These are phyloP conservation scores for Coelastrella sp. DNA, from an alignment of 139 green algal genomes.

Conservation along the genomic window DNA sequence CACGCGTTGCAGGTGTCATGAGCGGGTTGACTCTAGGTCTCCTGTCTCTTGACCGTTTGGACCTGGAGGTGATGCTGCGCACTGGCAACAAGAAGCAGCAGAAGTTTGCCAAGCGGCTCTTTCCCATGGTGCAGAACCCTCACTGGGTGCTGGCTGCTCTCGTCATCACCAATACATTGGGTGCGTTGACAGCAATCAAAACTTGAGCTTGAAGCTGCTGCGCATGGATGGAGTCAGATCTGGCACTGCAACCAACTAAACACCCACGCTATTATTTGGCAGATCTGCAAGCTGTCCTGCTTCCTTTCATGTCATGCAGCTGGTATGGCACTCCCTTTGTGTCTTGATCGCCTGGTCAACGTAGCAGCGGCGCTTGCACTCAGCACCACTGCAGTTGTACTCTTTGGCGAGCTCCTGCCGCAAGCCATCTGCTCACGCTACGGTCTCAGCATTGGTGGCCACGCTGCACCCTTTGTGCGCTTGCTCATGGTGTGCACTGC, in stretches of 20 bases:
- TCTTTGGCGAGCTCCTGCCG: constrained; percentile 86
- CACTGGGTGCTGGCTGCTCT: constrained; percentile 77
- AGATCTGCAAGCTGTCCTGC: background rate
- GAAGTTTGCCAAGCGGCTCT: constrained; percentile 10
- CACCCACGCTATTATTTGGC: too few species aligned
- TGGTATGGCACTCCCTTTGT: constrained; percentile 69
- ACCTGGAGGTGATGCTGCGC: constrained; percentile 73
- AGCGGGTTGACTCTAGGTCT: constrained; percentile 83
- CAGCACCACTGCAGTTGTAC: constrained; percentile 67
- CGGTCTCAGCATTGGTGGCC: constrained; percentile 82
- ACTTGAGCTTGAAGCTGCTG: background rate
- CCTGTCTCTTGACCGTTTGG: constrained; percentile 60
- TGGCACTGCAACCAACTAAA: too few species aligned
- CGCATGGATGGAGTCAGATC: too few species aligned
- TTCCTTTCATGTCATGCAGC: background rate
- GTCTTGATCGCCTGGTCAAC: constrained; percentile 74
- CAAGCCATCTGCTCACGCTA: constrained; percentile 64
- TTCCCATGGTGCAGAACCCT: constrained; percentile 50
- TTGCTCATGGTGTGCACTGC: constrained; percentile 71
- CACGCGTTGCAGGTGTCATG: constrained; percentile 71
- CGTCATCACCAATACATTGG: constrained; percentile 50
- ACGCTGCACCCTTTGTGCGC: constrained; percentile 74
- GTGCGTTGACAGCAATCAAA: background rate
- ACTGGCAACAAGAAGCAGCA: constrained; percentile 51
- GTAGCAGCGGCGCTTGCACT: constrained; percentile 71